Evolutionary conservation across 257 asterid genomes (phyloP).

Genomic region (Solanum neorickii): DNA sequence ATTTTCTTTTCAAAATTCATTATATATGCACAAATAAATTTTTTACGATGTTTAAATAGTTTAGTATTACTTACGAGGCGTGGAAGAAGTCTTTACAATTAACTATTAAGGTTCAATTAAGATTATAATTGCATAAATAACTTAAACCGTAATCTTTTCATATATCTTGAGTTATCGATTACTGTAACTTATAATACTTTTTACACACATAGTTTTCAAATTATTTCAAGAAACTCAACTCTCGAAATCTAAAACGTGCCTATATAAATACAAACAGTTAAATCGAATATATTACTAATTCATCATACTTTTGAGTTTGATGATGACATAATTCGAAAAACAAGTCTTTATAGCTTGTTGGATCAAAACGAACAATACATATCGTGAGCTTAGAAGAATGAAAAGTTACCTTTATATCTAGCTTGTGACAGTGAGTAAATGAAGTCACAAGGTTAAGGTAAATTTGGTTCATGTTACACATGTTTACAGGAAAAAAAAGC

Average conservation of each 20-base stretch:
- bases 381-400: background rate
- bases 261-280: background rate
- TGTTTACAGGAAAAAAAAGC: background rate
- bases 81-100: background rate
- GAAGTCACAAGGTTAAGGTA: background rate
- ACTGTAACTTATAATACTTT: background rate
- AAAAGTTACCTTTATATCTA: background rate
- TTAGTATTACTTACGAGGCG: background rate
- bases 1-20: background rate
- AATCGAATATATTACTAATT: background rate
- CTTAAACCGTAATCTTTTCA: no score
- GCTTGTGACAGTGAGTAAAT: background rate
- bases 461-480: background rate
- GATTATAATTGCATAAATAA: background rate
- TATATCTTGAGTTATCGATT: background rate
- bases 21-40: background rate
- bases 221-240: background rate
- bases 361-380: background rate
- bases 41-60: background rate
- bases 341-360: background rate
- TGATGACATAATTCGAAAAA: background rate
- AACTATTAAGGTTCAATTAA: background rate
- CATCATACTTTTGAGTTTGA: background rate
- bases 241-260: background rate
- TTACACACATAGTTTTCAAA: background rate